A percentile compares a stretch with the other conserved stretches of the same genome.
These are phyloP conservation scores for Clarireedia sp. DNA, from an alignment of 2,329 filamentous ascomycete genomes.

Conservation along the genomic window DNA sequence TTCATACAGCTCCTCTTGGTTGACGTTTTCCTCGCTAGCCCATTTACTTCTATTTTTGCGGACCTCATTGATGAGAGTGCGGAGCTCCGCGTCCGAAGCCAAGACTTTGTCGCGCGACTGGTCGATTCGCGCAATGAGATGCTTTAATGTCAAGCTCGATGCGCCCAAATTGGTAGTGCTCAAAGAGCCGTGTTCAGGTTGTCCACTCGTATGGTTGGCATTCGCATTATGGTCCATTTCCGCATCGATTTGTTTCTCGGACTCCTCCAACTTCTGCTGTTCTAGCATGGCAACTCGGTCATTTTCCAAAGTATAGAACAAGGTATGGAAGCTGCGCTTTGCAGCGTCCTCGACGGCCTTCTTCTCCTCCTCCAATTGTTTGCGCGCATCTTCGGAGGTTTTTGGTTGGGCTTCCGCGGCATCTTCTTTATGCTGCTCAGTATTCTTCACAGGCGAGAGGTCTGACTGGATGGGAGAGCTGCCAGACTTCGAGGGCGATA, in stretches of 20 bases:
- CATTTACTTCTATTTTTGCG: conserved; percentile 97
- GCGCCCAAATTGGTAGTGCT: conserved; percentile 92
- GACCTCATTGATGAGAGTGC: conserved; percentile 92
- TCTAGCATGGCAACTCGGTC: conserved; percentile 95
- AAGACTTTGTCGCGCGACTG: conserved; percentile 82
- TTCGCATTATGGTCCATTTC: conserved; percentile 71
- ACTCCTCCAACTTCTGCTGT: conserved; percentile 92
- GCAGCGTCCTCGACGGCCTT: conserved; percentile 84
- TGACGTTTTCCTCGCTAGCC: conserved; percentile 95
- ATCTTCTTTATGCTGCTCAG: conserved; percentile 45
- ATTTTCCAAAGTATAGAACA: conserved; percentile 93
- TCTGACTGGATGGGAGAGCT: conserved; percentile 52
- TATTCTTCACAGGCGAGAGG: conserved; percentile 44
- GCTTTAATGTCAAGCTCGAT: conserved; percentile 91
- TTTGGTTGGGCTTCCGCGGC: conserved; percentile 50
- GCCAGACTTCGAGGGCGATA: conserved; percentile 63
- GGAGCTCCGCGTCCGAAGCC: conserved; percentile 86
- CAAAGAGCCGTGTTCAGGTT: conserved; percentile 69
- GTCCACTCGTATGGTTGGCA: conserved; percentile 41
- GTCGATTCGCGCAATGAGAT: conserved; percentile 93
- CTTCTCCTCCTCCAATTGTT: conserved; percentile 86
- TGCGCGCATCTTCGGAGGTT: conserved; percentile 79
- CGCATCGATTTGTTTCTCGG: conserved; percentile 90
- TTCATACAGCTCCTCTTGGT: conserved; percentile 96
- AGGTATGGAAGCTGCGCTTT: conserved; percentile 81